Percentiles rank a stretch among this genome's conserved stretches.
Conservation (phyloP, 1,284 basidiomycete species). For the Fomitopsis palustris region DNA sequence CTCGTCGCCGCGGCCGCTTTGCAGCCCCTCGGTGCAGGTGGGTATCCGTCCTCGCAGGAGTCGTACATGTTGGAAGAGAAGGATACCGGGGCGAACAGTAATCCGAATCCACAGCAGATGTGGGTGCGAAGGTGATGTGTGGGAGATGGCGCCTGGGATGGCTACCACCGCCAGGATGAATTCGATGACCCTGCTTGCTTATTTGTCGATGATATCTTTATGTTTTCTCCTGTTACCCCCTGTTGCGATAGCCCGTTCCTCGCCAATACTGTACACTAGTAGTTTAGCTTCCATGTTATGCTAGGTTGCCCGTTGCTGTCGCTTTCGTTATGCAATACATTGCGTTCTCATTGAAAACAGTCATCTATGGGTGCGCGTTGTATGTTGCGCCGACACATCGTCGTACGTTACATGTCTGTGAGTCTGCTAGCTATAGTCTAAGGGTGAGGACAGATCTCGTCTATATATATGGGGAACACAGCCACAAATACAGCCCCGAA, state of each 20-base stretch:
- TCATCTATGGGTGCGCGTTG: neutral
- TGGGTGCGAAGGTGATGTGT: conserved; percentile 19
- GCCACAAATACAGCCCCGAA: neutral
- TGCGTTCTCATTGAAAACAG: neutral
- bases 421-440: neutral
- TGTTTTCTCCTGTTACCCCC: neutral
- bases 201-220: neutral
- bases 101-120: conserved; percentile 22
- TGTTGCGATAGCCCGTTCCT: neutral
- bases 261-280: neutral
- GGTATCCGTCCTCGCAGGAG: conserved; percentile 50
- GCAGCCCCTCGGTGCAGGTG: conserved; percentile 45
- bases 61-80: conserved; percentile 67
- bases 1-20: conserved; percentile 48
- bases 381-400: neutral
- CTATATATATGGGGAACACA: neutral
- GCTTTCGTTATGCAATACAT: neutral
- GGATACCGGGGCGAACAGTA: conserved; percentile 26
- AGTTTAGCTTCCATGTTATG: neutral
- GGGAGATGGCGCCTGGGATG: neutral
- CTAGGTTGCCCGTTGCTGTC: neutral
- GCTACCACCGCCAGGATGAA: no score
- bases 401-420: neutral
- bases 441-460: neutral
- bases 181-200: neutral